Percentiles rank a stretch among this genome's conserved stretches.
Evolutionary conservation across 208 protist genomes (phyloP).

Genomic region (Histomonas meleagridis): DNA sequence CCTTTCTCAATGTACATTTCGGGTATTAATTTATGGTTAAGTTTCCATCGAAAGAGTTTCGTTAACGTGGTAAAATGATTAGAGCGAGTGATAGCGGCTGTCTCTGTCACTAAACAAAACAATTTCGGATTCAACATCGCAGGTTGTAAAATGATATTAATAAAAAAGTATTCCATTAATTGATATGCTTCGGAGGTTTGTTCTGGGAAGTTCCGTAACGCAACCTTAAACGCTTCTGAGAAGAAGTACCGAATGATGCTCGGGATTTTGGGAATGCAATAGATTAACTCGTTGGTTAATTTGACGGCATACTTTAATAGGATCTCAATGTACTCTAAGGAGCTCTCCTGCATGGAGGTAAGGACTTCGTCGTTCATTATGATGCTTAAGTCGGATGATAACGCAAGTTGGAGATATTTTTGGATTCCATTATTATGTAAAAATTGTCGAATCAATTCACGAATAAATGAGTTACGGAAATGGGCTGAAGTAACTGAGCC

Average conservation of each 20-base stretch:
- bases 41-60: neutral
- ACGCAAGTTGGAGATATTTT: neutral
- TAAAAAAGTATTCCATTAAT: neutral
- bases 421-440: neutral
- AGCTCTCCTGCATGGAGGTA: neutral
- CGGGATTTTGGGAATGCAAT: neutral
- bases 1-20: too few relatives aligned
- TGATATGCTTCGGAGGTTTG: too few relatives aligned
- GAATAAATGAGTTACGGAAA: neutral
- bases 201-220: too few relatives aligned
- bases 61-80: neutral
- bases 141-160: neutral
- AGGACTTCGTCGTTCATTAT: neutral
- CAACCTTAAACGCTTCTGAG: neutral
- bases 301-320: neutral
- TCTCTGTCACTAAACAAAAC: neutral
- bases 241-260: neutral
- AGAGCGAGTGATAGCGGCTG: neutral
- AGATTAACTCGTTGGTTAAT: neutral
- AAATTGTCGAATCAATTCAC: conserved; percentile 6
- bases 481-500: neutral
- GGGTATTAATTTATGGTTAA: neutral
- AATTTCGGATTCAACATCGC: conserved; percentile 9
- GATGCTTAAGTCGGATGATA: neutral
- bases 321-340: neutral